phyloP scores from a whole-genome alignment of 140 eudicot genomes.

The Oenanthe javanica region DNA sequence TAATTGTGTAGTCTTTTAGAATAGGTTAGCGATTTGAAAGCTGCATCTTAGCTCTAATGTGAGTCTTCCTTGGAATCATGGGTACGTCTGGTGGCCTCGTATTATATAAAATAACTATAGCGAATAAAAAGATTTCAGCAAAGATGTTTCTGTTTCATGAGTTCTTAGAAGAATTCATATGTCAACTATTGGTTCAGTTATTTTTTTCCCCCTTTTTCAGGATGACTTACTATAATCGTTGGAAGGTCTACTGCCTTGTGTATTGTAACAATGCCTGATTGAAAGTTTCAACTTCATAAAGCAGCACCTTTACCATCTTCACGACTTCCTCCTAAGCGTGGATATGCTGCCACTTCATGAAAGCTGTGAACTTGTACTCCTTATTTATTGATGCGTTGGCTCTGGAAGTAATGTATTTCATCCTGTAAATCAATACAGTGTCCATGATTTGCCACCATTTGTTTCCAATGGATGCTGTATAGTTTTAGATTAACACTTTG shows the following conservation, averaged over 20 bases:
- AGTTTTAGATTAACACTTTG: neutral
- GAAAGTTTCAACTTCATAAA: neutral
- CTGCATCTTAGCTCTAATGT: neutral
- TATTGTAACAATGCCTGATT: neutral
- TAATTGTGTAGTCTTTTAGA: neutral
- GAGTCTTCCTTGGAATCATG: neutral
- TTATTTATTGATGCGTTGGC: neutral
- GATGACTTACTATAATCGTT: neutral
- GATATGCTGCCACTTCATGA: neutral
- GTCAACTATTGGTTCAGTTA: neutral
- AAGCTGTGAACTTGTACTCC: neutral
- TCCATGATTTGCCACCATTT: neutral
- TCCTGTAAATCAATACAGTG: neutral
- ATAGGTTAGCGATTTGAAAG: neutral
- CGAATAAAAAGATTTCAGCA: neutral
- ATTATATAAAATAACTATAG: no score
- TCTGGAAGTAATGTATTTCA: neutral
- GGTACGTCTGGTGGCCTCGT: neutral
- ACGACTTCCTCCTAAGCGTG: neutral
- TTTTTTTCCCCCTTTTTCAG: neutral
- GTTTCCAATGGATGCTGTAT: neutral
- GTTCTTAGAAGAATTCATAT: neutral
- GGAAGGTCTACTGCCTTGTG: neutral
- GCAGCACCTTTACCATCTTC: neutral
- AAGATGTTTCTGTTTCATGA: neutral